Conservation (phyloP, 176 grass and related monocot species). For the Oropetium thomaeum region DNA sequence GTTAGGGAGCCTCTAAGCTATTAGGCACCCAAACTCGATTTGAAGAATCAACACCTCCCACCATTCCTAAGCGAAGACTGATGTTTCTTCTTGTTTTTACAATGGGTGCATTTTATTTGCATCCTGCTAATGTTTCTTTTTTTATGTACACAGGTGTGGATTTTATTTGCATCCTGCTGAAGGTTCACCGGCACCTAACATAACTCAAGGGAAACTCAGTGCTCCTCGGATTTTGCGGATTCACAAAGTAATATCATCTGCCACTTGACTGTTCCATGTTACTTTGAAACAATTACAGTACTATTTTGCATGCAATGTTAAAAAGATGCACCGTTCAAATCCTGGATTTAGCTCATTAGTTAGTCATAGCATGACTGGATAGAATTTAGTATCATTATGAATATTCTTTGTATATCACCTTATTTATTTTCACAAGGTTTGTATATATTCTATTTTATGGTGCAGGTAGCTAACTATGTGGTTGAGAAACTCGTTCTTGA, state of each 20-base stretch:
- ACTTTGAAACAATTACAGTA: neutral
- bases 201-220: constrained; percentile 91
- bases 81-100: constrained; percentile 21
- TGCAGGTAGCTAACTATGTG: constrained; percentile 90
- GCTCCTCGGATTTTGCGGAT: constrained; percentile 91
- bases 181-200: constrained; percentile 70
- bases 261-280: neutral
- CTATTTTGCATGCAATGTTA: neutral
- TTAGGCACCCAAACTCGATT: neutral
- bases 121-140: constrained; percentile 3
- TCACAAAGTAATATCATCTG: constrained; percentile 74
- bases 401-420: neutral
- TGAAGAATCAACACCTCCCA: neutral
- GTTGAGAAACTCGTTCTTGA: constrained; percentile 84
- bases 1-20: neutral
- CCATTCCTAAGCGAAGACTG: neutral
- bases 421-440: neutral
- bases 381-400: neutral
- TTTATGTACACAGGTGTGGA: constrained; percentile 61
- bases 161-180: constrained; percentile 94
- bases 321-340: neutral
- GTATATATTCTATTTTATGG: neutral
- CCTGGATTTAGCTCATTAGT: constrained; percentile 4
- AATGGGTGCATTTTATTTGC: neutral
- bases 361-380: constrained; percentile 2